Evolutionary conservation across 768 basidiomycete genomes (phyloP).

Genomic region (Termitomyces sp.): DNA sequence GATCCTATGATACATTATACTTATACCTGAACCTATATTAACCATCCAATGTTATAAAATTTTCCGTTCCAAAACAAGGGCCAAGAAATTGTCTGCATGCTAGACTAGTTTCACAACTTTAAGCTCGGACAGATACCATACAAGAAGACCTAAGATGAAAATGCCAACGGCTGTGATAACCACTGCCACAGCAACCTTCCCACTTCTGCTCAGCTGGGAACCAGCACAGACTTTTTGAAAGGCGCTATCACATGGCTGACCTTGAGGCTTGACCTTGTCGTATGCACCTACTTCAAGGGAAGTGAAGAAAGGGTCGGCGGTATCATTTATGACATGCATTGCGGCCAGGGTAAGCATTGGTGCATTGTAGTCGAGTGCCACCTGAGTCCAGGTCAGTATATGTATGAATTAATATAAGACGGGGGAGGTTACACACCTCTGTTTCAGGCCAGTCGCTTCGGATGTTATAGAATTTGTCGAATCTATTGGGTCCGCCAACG

Average conservation of each 20-base stretch:
- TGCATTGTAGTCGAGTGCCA: constrained; percentile 86
- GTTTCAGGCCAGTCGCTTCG: constrained; percentile 87
- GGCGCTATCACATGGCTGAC: constrained; percentile 74
- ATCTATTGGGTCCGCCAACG: constrained; percentile 77
- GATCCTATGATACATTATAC: not conserved
- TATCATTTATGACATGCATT: constrained; percentile 63
- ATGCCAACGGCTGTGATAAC: constrained; percentile 58
- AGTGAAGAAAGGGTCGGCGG: constrained; percentile 73
- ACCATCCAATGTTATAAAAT: not conserved
- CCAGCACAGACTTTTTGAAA: constrained; percentile 47
- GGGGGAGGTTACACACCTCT: constrained; percentile 45
- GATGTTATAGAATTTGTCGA: constrained; percentile 78
- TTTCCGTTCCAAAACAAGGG: not conserved
- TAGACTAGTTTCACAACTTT: not conserved
- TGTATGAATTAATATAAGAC: not conserved
- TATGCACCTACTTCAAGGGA: constrained; percentile 64
- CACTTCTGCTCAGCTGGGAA: constrained; percentile 50
- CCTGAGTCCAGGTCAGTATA: constrained; percentile 25
- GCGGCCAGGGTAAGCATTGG: constrained; percentile 85
- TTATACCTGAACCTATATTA: not conserved
- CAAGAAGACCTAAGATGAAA: constrained; percentile 42
- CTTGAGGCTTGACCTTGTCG: constrained; percentile 51
- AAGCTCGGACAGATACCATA: constrained; percentile 30
- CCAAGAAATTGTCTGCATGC: not conserved
- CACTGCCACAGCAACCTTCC: constrained; percentile 66